Conservation (phyloP, 1,284 basidiomycete species). For the Malassezia globosa region DNA sequence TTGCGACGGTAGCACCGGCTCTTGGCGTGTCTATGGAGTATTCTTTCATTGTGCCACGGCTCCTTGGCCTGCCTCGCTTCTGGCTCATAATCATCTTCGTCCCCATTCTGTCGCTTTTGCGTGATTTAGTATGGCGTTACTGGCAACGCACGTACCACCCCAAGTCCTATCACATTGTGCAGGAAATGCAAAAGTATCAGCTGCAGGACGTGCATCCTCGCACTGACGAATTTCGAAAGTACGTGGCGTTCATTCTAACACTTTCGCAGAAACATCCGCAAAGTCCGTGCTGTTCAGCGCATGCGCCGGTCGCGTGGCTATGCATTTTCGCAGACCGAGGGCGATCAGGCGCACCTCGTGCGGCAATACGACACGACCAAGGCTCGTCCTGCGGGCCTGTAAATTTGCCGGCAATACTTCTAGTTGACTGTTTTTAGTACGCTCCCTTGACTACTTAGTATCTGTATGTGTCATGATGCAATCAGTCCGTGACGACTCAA, state of each 20-base stretch:
- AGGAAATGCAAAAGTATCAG: conserved; percentile 84
- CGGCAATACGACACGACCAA: conserved; percentile 45
- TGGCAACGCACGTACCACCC: conserved; percentile 68
- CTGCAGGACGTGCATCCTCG: conserved; percentile 91
- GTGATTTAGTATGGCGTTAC: conserved; percentile 55
- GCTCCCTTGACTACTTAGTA: too few relatives aligned
- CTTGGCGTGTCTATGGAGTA: conserved; percentile 75
- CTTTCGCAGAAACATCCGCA: conserved; percentile 41
- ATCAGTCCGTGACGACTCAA: too few relatives aligned
- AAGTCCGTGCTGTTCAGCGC: conserved; percentile 44
- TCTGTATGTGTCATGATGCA: too few relatives aligned
- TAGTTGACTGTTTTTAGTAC: too few relatives aligned
- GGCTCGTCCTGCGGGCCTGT: conserved; percentile 12
- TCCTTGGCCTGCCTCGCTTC: conserved; percentile 77
- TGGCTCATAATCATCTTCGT: conserved; percentile 82
- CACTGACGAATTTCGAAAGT: conserved; percentile 68
- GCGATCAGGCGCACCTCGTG: conserved; percentile 39
- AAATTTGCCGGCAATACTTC: too few relatives aligned
- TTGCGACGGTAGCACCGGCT: conserved; percentile 71
- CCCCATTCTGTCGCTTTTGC: conserved; percentile 71
- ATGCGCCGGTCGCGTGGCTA: conserved; percentile 42
- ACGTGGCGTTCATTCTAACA: not conserved
- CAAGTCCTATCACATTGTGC: conserved; percentile 86
- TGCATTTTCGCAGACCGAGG: conserved; percentile 44
- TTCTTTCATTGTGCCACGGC: conserved; percentile 63